phyloP scores from a whole-genome alignment of 176 grass and related monocot genomes.

The Saccharum officinarum region DNA sequence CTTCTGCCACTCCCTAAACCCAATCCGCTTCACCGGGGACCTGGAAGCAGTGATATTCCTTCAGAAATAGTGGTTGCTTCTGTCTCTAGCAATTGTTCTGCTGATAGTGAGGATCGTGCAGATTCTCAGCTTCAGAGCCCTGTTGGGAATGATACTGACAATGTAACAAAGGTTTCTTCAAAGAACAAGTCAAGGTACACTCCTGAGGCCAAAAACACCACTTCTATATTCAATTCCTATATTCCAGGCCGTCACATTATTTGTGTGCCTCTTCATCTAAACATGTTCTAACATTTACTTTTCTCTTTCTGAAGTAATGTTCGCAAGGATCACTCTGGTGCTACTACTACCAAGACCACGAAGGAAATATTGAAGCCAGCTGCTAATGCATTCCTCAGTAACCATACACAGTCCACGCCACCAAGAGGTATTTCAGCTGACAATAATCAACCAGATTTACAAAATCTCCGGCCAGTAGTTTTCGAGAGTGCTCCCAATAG shows the following conservation, averaged over 20 bases:
- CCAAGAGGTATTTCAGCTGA: constrained; percentile 54
- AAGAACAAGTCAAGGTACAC: constrained; percentile 69
- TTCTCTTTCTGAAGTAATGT: constrained; percentile 63
- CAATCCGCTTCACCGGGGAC: constrained; percentile 54
- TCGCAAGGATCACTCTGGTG: constrained; percentile 56
- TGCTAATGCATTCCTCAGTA: constrained; percentile 48
- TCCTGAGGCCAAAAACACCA: background rate
- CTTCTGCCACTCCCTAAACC: constrained; percentile 76
- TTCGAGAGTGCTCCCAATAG: constrained; percentile 93
- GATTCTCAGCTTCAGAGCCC: constrained; percentile 88
- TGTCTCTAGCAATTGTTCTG: constrained; percentile 86
- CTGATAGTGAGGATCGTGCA: constrained; percentile 74
- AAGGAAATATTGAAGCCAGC: constrained; percentile 58
- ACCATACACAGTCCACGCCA: constrained; percentile 59
- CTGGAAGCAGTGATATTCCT: constrained; percentile 50
- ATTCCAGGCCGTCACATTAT: background rate
- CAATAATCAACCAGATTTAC: constrained; percentile 59
- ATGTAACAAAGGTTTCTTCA: constrained; percentile 39
- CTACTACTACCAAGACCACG: constrained; percentile 45
- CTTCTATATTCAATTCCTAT: background rate
- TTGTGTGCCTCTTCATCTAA: constrained; percentile 9
- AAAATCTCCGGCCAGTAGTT: constrained; percentile 55
- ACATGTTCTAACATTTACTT: constrained; percentile 40
- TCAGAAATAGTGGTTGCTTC: constrained; percentile 74
- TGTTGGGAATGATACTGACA: constrained; percentile 75